Conservation (phyloP, 2,329 filamentous ascomycete genomes). For the Dactylellina cionopaga region DNA sequence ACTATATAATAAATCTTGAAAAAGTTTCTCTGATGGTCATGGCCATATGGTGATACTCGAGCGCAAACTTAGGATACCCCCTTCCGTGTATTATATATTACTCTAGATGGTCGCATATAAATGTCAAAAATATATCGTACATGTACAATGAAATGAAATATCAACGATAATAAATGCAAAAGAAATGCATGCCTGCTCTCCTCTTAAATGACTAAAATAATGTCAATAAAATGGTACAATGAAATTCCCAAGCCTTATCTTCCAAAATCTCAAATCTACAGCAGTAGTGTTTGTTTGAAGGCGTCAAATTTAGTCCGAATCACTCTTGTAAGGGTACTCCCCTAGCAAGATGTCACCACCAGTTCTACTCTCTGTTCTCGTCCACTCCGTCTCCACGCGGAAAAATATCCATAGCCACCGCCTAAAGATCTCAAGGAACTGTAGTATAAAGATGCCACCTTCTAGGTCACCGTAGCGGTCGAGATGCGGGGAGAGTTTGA, state of each 20-base stretch:
- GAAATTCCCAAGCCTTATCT: background rate
- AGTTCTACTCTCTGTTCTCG: constrained; percentile 70
- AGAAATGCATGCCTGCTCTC: background rate
- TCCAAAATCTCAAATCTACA: background rate
- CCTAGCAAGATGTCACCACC: constrained; percentile 76
- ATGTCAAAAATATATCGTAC: background rate
- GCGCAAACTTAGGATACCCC: constrained; percentile 1
- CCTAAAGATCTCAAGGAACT: constrained; percentile 84
- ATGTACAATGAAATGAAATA: background rate
- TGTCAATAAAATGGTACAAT: background rate
- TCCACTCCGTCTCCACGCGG: constrained; percentile 92
- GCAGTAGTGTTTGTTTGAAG: background rate
- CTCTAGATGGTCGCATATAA: too few species aligned
- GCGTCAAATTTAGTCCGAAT: constrained; percentile 66
- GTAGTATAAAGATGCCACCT: constrained; percentile 85
- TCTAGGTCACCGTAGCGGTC: constrained; percentile 88
- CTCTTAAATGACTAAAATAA: background rate
- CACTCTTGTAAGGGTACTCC: constrained; percentile 73
- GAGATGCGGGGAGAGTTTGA: constrained; percentile 84
- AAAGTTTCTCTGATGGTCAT: too few species aligned
- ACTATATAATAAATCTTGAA: too few species aligned
- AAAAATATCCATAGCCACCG: constrained; percentile 98
- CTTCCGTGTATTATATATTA: constrained; percentile 6
- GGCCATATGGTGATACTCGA: too few species aligned
- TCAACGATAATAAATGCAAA: background rate